Evolutionary conservation across 2,329 filamentous ascomycete species (phyloP).

Genomic region (Phialophora expanda): DNA sequence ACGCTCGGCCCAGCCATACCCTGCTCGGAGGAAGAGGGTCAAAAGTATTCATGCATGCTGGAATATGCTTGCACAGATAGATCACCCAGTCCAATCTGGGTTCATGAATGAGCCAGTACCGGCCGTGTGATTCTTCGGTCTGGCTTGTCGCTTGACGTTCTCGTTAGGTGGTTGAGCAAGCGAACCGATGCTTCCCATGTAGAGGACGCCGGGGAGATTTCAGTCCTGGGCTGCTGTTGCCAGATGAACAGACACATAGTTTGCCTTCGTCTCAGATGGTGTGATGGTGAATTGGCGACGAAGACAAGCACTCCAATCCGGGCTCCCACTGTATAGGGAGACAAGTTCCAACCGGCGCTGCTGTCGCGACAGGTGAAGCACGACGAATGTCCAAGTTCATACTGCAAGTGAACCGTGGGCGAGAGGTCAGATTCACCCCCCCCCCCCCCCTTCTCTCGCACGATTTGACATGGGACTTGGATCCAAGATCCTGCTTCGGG

Average conservation of each 20-base stretch:
- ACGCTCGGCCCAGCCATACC: neutral
- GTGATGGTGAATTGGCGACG: neutral
- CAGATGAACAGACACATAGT: neutral
- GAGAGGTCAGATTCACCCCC: neutral
- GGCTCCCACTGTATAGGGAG: neutral
- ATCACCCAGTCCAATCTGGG: neutral
- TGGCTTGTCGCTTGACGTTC: neutral
- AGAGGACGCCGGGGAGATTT: neutral
- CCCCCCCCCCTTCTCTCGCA: neutral
- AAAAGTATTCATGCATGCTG: slow-evolving; percentile 15
- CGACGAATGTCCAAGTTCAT: neutral
- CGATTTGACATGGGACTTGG: neutral
- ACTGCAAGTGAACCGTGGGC: neutral
- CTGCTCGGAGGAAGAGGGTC: neutral
- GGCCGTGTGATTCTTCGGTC: neutral
- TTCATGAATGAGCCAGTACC: neutral
- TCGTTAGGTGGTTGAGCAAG: neutral
- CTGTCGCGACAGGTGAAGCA: neutral
- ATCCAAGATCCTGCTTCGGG: neutral
- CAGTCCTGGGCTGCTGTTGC: too few species aligned
- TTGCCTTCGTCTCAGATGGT: neutral
- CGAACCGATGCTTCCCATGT: neutral
- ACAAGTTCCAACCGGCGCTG: neutral
- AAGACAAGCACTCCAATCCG: neutral
- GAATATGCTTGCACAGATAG: slow-evolving; percentile 6